Conservation (phyloP, 2,329 filamentous ascomycete species). For the Pestalotiopsis sp. region DNA sequence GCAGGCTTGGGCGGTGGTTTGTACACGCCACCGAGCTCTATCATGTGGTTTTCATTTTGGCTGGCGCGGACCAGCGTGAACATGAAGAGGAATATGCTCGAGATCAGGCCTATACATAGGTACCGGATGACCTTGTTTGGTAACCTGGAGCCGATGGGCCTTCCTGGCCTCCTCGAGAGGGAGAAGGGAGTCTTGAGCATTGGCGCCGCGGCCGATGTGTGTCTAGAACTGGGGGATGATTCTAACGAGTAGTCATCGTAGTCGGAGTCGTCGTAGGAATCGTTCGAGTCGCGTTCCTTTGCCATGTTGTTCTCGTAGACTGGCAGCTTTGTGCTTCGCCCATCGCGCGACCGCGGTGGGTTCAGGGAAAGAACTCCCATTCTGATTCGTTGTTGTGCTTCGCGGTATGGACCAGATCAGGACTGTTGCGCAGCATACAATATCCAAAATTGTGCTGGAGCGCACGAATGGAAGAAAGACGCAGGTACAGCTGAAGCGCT, state of each 20-base stretch:
- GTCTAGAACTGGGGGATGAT: conserved; percentile 56
- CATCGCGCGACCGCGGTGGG: conserved; percentile 47
- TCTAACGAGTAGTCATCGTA: conserved; percentile 40
- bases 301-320: conserved; percentile 47
- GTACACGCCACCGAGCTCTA: conserved; percentile 53
- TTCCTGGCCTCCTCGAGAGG: conserved; percentile 31
- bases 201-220: conserved; percentile 44
- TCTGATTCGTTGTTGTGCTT: conserved; percentile 13
- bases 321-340: conserved; percentile 44
- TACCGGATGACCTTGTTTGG: conserved; percentile 77
- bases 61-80: conserved; percentile 74
- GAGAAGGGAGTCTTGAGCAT: conserved; percentile 43
- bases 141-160: conserved; percentile 57
- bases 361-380: conserved; percentile 55
- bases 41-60: conserved; percentile 65
- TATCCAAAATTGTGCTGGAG: not conserved
- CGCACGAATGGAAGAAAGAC: not conserved
- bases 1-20: conserved; percentile 61
- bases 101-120: conserved; percentile 72
- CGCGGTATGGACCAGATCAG: not conserved
- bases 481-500: not conserved
- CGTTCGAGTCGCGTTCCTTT: conserved; percentile 55
- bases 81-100: conserved; percentile 75
- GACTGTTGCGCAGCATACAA: not conserved
- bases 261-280: conserved; percentile 47